Conservation (phyloP, 352 stramenopile species). For the Phytopythium litorale region DNA sequence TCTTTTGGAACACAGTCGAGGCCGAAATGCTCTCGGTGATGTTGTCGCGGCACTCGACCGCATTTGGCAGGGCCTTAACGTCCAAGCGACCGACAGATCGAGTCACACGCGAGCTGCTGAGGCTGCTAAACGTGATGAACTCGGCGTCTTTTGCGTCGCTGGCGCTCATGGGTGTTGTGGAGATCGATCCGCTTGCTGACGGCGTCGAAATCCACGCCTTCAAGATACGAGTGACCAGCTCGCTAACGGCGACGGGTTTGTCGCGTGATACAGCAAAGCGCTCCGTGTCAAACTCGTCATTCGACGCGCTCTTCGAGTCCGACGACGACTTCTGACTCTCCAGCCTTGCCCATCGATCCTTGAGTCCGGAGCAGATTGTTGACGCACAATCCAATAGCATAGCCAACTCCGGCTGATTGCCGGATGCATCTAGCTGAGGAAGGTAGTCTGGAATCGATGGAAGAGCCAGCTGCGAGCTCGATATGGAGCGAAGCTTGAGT, state of each 20-base stretch:
- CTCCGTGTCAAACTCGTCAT: slow-evolving; percentile 49
- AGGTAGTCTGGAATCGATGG: slow-evolving; percentile 32
- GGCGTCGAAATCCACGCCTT: slow-evolving; percentile 56
- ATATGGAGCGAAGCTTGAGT: slow-evolving; percentile 16
- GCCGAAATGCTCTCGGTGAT: slow-evolving; percentile 14
- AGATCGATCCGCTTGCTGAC: neutral
- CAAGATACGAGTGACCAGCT: slow-evolving; percentile 45
- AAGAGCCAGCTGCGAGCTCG: neutral
- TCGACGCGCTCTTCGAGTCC: slow-evolving; percentile 18
- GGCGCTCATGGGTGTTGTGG: neutral
- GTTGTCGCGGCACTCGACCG: slow-evolving; percentile 1
- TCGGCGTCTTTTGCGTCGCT: slow-evolving; percentile 5
- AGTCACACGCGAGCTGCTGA: slow-evolving; percentile 7
- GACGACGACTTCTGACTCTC: slow-evolving; percentile 37
- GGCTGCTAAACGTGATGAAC: slow-evolving; percentile 18
- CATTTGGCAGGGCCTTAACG: neutral
- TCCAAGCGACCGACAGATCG: neutral
- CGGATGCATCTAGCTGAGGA: slow-evolving; percentile 33
- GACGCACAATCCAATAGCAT: slow-evolving; percentile 59
- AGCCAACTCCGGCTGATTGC: slow-evolving; percentile 35
- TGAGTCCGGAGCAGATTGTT: slow-evolving; percentile 46
- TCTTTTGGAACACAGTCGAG: slow-evolving; percentile 36
- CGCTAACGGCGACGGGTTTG: slow-evolving; percentile 50
- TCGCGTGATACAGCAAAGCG: slow-evolving; percentile 49
- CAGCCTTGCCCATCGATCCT: slow-evolving; percentile 59